Percentiles rank a stretch among this genome's conserved stretches.
These are phyloP conservation scores for Lepidopterella palustris DNA, from an alignment of 495 filamentous ascomycete species.

Conservation along the genomic window DNA sequence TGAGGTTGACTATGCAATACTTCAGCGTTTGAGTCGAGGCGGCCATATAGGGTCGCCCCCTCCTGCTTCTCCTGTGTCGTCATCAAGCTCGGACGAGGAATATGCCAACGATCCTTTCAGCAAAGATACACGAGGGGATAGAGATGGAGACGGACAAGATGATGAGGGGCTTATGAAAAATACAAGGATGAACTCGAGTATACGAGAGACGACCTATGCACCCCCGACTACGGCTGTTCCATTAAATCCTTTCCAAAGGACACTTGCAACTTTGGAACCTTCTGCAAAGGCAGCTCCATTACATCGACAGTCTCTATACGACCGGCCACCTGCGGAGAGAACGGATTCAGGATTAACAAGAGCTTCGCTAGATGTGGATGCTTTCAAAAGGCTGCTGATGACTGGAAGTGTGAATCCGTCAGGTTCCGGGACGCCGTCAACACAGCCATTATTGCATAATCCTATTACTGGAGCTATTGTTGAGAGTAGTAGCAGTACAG, in stretches of 20 bases:
- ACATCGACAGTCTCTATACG: slow-evolving; percentile 5
- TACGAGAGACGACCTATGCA: neutral
- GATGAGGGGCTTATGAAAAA: slow-evolving; percentile 18
- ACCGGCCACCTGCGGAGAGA: slow-evolving; percentile 14
- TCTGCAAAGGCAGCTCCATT: neutral
- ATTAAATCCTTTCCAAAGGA: slow-evolving; percentile 34
- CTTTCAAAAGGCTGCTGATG: slow-evolving; percentile 37
- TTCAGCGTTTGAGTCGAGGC: neutral
- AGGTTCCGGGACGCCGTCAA: slow-evolving; percentile 7
- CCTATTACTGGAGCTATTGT: slow-evolving; percentile 7
- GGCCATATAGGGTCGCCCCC: slow-evolving; percentile 2
- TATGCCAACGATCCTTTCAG: slow-evolving; percentile 1
- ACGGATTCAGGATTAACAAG: slow-evolving; percentile 3
- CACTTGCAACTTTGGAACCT: slow-evolving; percentile 34
- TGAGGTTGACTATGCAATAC: slow-evolving; percentile 6
- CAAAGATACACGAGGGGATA: slow-evolving; percentile 1
- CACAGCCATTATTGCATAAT: slow-evolving; percentile 6
- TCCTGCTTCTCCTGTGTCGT: slow-evolving; percentile 10
- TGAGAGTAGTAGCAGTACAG: slow-evolving; percentile 37
- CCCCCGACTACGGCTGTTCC: neutral
- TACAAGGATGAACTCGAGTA: slow-evolving; percentile 18
- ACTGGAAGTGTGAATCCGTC: slow-evolving; percentile 30
- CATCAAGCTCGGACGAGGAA: slow-evolving; percentile 14
- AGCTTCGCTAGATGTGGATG: slow-evolving; percentile 34
- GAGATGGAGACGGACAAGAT: slow-evolving; percentile 12